Base-by-base conservation (phyloP, 768 basidiomycete species). In the Amanita polypyramis region DNA sequence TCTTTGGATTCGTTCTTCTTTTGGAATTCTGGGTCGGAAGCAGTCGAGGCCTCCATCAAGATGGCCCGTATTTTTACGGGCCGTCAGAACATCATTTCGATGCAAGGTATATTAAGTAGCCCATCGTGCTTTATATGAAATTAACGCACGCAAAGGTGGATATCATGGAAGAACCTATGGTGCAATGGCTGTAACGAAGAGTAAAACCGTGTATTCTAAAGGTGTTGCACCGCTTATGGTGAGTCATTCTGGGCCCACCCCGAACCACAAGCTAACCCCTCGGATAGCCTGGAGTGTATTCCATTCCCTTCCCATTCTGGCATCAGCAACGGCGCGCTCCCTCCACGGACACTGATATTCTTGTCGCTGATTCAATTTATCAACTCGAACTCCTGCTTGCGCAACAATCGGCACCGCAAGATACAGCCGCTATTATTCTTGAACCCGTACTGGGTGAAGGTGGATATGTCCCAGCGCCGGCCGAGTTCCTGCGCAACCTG, bases 1-100 rank as follows among this genome's bases (percentile, higher is more conserved):
- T 93, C 91, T 1, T 74, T 98, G 27, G 86, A 95, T 62, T 89
- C 89, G 20, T 97, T 97, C 75, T 96, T 93, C 76, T 90, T 96
- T 66, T 90, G 87, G 86, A 97, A 90, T 69, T 94, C 92, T 2
- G 95, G 95, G 2, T 83, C 90, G 0, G 95, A 98, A 64, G 95
- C 93, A 1, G 75, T 92, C 37, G 94, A 96, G 65, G 89, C 81
- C 0, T 75, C 91, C 2, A 65, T 98, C 53, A 97, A 96, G 68
- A 80, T 97, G 69, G 85, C 88, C 2, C 77, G 94, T 29, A 59
- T 63, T 20, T 68, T 82, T 29, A 97, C 94, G 1, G 80, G 82
- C 25, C 73, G 77, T 53, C 90, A 91, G 61, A 92, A 95, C 60
- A 76, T 98, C 51, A 90, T 98, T 46, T 69, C 77, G 51, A 89